Conservation (phyloP, 2,329 filamentous ascomycete genomes). For the Lizonia empirigonia region DNA sequence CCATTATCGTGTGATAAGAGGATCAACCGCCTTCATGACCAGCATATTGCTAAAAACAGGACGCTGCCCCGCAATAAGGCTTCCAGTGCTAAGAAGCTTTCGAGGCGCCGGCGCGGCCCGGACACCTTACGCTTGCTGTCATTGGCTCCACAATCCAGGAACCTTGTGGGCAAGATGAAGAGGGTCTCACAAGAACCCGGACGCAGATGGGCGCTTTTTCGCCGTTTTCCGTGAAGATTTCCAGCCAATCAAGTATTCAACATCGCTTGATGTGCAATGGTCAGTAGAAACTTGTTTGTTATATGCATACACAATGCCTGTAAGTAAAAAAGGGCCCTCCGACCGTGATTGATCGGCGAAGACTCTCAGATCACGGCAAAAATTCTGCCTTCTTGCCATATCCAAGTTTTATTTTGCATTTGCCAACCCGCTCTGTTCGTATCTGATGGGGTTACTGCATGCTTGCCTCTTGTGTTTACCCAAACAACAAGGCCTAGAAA, state of each 20-base stretch:
- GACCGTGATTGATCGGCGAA: too few species aligned
- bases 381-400: too few species aligned
- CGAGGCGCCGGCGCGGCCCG: neutral
- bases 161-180: neutral
- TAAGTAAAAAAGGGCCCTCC: too few species aligned
- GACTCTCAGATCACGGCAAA: too few species aligned
- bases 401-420: too few species aligned
- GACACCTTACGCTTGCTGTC: neutral
- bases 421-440: too few species aligned
- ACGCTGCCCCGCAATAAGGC: neutral
- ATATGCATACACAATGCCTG: too few species aligned
- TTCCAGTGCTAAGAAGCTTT: conserved; percentile 1
- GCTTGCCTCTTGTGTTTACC: too few species aligned
- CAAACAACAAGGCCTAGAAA: too few species aligned
- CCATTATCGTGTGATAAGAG: neutral
- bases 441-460: too few species aligned
- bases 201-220: neutral
- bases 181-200: neutral
- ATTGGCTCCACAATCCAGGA: neutral
- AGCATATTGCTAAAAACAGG: neutral
- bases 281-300: too few species aligned
- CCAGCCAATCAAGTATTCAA: neutral
- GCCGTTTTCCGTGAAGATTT: neutral
- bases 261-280: neutral
- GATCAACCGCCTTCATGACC: neutral